Evolutionary conservation across 1,284 basidiomycete genomes (phyloP).

Genomic region (Rhodotorula sp.): DNA sequence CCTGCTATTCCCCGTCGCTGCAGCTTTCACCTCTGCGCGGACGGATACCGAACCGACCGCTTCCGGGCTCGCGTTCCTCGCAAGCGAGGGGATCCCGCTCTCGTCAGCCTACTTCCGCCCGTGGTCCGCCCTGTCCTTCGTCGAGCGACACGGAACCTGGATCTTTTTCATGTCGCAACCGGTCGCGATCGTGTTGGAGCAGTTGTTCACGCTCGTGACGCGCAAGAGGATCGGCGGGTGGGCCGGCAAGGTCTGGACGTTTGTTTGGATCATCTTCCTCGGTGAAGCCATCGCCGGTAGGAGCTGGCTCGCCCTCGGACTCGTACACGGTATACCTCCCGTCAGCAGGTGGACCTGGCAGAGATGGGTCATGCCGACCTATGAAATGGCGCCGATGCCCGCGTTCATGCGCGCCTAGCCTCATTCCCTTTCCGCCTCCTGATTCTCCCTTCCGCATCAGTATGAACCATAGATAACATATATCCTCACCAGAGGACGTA

Average conservation of each 20-base stretch:
- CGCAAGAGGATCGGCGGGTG: conserved; percentile 7
- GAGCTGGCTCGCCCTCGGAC: conserved; percentile 32
- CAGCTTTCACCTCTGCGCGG: conserved; percentile 28
- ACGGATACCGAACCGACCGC: not conserved
- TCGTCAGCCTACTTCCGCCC: conserved; percentile 14
- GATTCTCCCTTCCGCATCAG: too few relatives aligned
- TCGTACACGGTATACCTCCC: conserved; percentile 25
- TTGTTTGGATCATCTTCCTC: conserved; percentile 15
- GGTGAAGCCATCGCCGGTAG: conserved; percentile 19
- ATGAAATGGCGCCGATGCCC: conserved; percentile 16
- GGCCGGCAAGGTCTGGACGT: conserved; percentile 15
- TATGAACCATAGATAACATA: too few relatives aligned
- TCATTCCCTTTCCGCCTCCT: too few relatives aligned
- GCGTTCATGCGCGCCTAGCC: conserved; percentile 10
- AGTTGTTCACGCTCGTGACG: not conserved
- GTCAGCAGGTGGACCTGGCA: conserved; percentile 21
- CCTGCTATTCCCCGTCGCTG: too few relatives aligned
- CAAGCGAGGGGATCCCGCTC: not conserved
- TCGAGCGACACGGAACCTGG: conserved; percentile 25
- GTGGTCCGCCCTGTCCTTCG: conserved; percentile 13
- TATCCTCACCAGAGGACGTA: too few relatives aligned
- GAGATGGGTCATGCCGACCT: conserved; percentile 17
- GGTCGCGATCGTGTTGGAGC: conserved; percentile 22
- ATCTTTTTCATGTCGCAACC: conserved; percentile 30
- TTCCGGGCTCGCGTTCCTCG: conserved; percentile 4